Evolutionary conservation across 1,139 yeast genomes (phyloP), one percentile per base, ranked within the genome.

Genomic region (Dujonia santamariae): DNA sequence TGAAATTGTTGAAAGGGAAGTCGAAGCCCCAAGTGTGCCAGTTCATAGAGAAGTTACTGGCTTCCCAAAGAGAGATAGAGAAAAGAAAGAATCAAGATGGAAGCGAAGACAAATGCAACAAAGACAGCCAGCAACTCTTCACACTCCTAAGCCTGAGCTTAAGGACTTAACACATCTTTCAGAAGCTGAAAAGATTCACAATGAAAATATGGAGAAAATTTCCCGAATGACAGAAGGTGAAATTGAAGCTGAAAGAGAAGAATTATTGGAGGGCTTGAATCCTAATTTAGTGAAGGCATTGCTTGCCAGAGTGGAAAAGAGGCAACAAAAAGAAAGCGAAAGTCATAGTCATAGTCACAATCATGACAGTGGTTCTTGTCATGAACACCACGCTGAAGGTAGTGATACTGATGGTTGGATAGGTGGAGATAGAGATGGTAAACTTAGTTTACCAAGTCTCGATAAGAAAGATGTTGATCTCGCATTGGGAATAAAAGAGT

Each of bases 121-220:
- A 25, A 14, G 26, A n/a, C 18, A 14, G 20, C 7, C 16, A 14
- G 14, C 11, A 11, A 29, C 16, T 19, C 12, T 27, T n/a, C 16
- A 8, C 37, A 7, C 32, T 27, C 12, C 25, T 7, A 12, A 19
- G 11, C 29, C 23, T 7, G 14, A 16, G 12, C 27, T 31, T n/a
- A 20, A 29, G 21, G 13, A 27, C 16, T 8, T 12, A 9, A 8
- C 24, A 7, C 37, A 35, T 14, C 19, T 65, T 26, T 51, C 75
- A 0, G 95, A 86, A 47, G 75, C 81, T 1, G 90, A 82, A 46
- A 72, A 75, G 50, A 85, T 90, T 23, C 92, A 86, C 54, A 55
- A 72, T 37, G 96, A 90, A 50, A 90, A 90, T 54, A 53, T 84
- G 43, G 76, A 78, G 28, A 66, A 70, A 33, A 56, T 92, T 38